Evolutionary conservation across 2,329 filamentous ascomycete genomes (phyloP).

Genomic region (Aspergillus niger): DNA sequence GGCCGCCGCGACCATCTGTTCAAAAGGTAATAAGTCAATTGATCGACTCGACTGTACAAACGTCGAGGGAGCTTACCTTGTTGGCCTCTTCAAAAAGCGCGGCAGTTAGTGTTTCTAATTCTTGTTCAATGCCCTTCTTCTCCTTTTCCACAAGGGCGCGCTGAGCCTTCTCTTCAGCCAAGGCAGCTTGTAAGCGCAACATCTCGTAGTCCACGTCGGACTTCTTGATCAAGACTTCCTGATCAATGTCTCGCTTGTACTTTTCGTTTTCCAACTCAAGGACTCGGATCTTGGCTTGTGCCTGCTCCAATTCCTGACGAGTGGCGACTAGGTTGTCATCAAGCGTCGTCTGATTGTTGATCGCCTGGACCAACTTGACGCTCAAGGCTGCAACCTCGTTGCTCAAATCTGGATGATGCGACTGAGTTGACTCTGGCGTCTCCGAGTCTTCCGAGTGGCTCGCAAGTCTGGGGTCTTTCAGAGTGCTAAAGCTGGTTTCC

Average conservation of each 20-base stretch:
- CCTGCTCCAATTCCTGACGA: conserved; percentile 77
- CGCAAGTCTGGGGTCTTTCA: conserved; percentile 47
- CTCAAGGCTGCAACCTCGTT: conserved; percentile 85
- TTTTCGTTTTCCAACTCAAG: conserved; percentile 71
- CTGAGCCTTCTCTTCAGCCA: conserved; percentile 67
- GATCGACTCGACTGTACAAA: no score
- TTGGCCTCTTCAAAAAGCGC: conserved; percentile 98
- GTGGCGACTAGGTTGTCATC: conserved; percentile 85
- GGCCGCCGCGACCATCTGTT: conserved; percentile 83
- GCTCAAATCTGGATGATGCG: conserved; percentile 62
- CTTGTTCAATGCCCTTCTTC: conserved; percentile 87
- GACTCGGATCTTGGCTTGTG: conserved; percentile 66
- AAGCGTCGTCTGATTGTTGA: conserved; percentile 90
- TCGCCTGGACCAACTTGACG: conserved; percentile 94
- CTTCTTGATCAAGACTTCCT: conserved; percentile 74
- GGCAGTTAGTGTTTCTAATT: conserved; percentile 85
- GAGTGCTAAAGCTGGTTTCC: conserved; percentile 48
- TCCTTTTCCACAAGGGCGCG: conserved; percentile 70
- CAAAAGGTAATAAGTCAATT: not conserved
- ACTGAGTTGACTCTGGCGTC: conserved; percentile 33
- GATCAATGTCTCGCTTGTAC: conserved; percentile 68
- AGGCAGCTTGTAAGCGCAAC: conserved; percentile 56
- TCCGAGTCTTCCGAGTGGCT: conserved; percentile 39
- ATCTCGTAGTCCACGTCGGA: conserved; percentile 74
- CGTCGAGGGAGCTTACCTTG: conserved; percentile 54